These are phyloP conservation scores for Ophiosphaerella narmari DNA, from an alignment of 2,329 filamentous ascomycete species.

Conservation along the genomic window DNA sequence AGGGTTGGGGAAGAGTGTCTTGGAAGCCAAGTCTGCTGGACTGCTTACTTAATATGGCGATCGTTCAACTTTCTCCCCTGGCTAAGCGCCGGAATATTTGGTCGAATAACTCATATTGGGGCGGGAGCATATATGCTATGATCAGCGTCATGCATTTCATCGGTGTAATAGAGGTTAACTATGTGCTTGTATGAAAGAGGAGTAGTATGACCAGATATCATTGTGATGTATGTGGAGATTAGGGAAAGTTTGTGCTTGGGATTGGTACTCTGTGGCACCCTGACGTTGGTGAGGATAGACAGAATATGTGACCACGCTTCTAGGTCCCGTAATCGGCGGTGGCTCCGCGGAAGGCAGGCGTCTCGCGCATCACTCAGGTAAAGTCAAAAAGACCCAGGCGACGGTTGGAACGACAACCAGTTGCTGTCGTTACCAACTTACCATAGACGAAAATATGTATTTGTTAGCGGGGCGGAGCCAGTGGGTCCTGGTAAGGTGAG, in stretches of 20 bases:
- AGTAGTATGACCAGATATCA: background rate
- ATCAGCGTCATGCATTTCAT: background rate
- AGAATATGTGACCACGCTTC: too few species aligned
- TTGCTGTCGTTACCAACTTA: too few species aligned
- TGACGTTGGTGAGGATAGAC: background rate
- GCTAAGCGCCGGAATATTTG: background rate
- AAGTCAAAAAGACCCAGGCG: too few species aligned
- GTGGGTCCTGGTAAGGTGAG: background rate
- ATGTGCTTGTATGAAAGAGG: background rate
- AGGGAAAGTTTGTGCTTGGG: background rate
- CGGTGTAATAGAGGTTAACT: background rate
- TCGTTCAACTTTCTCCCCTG: background rate
- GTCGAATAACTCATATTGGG: slow-evolving; percentile 6
- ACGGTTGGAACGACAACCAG: too few species aligned
- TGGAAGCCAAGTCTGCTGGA: too few species aligned
- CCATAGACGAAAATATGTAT: too few species aligned
- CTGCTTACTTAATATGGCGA: background rate
- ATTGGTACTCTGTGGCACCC: background rate
- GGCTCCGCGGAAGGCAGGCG: too few species aligned
- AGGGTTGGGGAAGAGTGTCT: slow-evolving; percentile 2
- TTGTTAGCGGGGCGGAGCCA: background rate
- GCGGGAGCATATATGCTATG: background rate
- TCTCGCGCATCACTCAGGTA: too few species aligned
- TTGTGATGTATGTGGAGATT: background rate
- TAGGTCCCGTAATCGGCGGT: too few species aligned